These are phyloP conservation scores for Cardiospermum halicacabum DNA, from an alignment of 345 rosid genomes.

Conservation along the genomic window DNA sequence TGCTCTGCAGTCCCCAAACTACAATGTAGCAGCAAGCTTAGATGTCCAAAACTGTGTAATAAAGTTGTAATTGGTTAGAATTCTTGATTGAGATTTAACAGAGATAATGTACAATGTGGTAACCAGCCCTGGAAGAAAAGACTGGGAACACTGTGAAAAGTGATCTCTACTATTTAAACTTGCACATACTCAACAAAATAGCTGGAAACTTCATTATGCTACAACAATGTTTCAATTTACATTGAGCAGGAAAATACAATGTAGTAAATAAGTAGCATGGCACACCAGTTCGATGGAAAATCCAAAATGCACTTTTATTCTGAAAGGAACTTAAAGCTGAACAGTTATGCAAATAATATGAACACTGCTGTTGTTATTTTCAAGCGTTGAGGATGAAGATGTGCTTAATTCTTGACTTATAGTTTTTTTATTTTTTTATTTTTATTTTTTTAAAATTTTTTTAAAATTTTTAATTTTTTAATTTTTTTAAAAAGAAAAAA, in stretches of 20 bases:
- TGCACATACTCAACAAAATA: neutral
- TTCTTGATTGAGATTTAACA: neutral
- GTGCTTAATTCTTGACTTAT: too few species aligned
- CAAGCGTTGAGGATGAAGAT: neutral
- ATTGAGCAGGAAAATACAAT: neutral
- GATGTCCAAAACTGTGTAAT: neutral
- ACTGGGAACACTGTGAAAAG: neutral
- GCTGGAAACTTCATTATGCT: neutral
- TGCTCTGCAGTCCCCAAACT: neutral
- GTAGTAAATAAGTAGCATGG: neutral
- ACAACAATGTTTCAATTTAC: neutral
- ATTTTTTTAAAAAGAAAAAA: too few species aligned
- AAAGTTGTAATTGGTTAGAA: neutral
- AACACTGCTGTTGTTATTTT: neutral
- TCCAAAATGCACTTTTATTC: too few species aligned
- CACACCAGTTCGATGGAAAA: too few species aligned
- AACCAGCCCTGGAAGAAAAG: neutral
- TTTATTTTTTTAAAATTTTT: too few species aligned
- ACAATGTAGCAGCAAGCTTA: neutral
- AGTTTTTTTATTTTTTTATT: too few species aligned
- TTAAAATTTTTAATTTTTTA: too few species aligned
- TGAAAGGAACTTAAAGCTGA: too few species aligned
- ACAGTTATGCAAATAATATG: conserved; percentile 1
- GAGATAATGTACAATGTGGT: neutral
- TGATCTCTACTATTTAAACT: neutral